Evolutionary conservation across 129 eudicot species (phyloP).

Genomic region (Lactuca sativa): DNA sequence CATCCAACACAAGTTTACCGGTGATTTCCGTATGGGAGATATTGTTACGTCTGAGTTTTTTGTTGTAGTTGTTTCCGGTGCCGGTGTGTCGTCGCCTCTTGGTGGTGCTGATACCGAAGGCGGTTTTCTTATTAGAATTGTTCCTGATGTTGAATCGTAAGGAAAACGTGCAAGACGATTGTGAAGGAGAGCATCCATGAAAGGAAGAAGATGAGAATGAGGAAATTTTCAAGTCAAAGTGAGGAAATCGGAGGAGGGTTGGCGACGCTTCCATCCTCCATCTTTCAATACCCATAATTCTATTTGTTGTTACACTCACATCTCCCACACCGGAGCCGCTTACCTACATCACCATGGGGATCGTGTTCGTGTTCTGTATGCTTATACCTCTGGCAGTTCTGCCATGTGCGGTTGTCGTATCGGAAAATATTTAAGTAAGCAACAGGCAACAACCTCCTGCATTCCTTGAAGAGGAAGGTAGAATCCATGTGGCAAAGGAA

Average conservation of each 20-base stretch:
- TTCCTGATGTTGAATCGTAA: slow-evolving; percentile 20
- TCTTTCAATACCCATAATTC: slow-evolving; percentile 22
- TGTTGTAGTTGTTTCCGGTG: neutral
- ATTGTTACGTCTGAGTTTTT: too few relatives aligned
- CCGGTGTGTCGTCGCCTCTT: slow-evolving; percentile 10
- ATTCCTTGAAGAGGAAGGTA: neutral
- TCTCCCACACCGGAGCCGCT: neutral
- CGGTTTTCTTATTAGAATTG: slow-evolving; percentile 7
- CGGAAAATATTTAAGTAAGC: neutral
- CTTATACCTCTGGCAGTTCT: neutral
- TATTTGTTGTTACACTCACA: slow-evolving; percentile 20
- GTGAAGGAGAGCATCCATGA: neutral
- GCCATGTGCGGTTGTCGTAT: neutral
- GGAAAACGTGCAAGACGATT: neutral
- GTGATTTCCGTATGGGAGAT: neutral
- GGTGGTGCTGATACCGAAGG: neutral
- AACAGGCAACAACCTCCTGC: neutral
- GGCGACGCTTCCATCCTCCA: slow-evolving; percentile 27
- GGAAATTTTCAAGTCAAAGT: slow-evolving; percentile 8
- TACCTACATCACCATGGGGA: slow-evolving; percentile 25
- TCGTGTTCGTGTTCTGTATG: neutral
- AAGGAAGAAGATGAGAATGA: slow-evolving; percentile 6
- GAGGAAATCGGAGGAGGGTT: slow-evolving; percentile 8
- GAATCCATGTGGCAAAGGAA: slow-evolving; percentile 18
- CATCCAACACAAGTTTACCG: neutral